phyloP scores from a whole-genome alignment of 2,329 filamentous ascomycete species.

The Diaporthe vaccinii region DNA sequence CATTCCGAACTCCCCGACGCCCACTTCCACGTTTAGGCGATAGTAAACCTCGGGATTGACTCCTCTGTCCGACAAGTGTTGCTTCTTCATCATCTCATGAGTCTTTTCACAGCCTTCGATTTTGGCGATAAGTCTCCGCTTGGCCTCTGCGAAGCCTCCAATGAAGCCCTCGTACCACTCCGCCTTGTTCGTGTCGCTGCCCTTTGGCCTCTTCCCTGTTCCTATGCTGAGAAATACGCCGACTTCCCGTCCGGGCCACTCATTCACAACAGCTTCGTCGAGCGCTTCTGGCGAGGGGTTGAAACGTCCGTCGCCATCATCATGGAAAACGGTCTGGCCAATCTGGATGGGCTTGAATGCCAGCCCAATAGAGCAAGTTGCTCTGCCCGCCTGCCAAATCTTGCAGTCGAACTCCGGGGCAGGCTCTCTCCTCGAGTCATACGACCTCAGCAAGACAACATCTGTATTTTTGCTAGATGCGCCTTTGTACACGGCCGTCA shows the following conservation, averaged over 20 bases:
- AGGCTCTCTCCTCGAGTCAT: conserved; percentile 93
- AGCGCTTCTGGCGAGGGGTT: conserved; percentile 89
- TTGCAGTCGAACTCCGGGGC: conserved; percentile 93
- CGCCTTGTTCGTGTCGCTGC: conserved; percentile 77
- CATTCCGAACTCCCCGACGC: conserved; percentile 97
- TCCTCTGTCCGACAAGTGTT: conserved; percentile 81
- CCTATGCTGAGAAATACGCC: conserved; percentile 94
- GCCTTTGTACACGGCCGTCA: conserved; percentile 92
- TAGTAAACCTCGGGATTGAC: conserved; percentile 94
- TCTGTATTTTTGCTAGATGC: conserved; percentile 73
- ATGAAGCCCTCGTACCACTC: conserved; percentile 96
- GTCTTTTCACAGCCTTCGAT: conserved; percentile 96
- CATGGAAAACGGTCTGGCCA: conserved; percentile 92
- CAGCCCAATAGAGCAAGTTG: conserved; percentile 90
- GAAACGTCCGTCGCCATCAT: conserved; percentile 91
- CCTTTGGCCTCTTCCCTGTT: conserved; percentile 84
- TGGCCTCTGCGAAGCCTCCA: conserved; percentile 92
- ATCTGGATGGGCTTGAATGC: conserved; percentile 97
- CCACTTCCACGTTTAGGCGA: conserved; percentile 95
- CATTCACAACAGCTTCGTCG: conserved; percentile 91
- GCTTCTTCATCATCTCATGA: conserved; percentile 86
- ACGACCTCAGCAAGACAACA: conserved; percentile 86
- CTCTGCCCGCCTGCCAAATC: conserved; percentile 96
- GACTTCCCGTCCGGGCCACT: conserved; percentile 94
- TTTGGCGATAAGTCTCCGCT: conserved; percentile 86